Base-by-base conservation (phyloP, 2,329 filamentous ascomycete genomes). In the Aspergillus flavus region DNA sequence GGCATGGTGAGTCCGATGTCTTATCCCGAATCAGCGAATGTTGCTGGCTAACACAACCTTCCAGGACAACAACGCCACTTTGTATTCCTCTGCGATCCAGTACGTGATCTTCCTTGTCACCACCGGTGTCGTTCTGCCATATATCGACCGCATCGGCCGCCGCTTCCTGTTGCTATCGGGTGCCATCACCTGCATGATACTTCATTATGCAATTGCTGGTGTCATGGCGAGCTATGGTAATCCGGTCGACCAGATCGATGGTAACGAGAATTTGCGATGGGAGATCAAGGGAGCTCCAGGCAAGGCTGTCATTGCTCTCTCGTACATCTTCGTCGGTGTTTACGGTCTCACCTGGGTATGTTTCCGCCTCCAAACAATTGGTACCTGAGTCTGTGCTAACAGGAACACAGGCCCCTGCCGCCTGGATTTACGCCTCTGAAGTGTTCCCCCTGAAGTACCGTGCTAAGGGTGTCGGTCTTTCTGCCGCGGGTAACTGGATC, bases 371-470 rank as follows among this genome's bases (percentile, higher is more conserved):
- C 6, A 5, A 10, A 10, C 2, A 23, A 21, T 14, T 6, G 19
- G 19, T n/a, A 6, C 6, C 32, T 9, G 19, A 16, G 11, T 14
- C 10, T 34, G 30, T 32, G 23, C n/a, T 50, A 28, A 52, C 11
- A 23, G n/a, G 34, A 34, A 5, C 11, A 61, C 34, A 76, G 87
- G 86, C 84, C 0, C 86, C 86, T 0, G 80, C 85, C 0, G 84
- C 79, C 1, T 85, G 84, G 83, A 81, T 84, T 10, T 90, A 89
- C 68, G 85, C 83, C 0, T 83, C 87, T 0, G 87, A 90, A 71
- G 80, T 90, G n/a, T 89, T 86, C 76, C 87, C 88, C 0, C 81
- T 88, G 9, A 84, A 86, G 41, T 84, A 89, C n/a, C 85, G 88
- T 60, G 87, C 86, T 59, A 89, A 89, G 74, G 88, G 86, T 1